Evolutionary conservation across 2,329 filamentous ascomycete genomes (phyloP).

Genomic region (Pyricularia pennisetigena): DNA sequence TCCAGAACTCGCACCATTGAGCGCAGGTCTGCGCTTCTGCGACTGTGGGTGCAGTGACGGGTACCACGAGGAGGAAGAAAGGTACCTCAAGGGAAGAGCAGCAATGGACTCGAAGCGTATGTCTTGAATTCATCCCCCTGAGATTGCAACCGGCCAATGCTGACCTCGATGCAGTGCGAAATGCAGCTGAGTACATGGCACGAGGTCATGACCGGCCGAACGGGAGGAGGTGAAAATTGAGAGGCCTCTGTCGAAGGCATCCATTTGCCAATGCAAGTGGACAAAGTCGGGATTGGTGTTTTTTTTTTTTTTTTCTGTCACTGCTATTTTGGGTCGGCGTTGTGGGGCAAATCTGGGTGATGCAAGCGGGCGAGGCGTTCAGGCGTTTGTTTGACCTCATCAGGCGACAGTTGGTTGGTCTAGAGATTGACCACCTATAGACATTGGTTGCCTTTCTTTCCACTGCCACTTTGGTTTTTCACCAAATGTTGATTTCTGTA

Average conservation of each 20-base stretch:
- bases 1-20: slow-evolving; percentile 4
- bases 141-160: background rate
- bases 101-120: slow-evolving; percentile 3
- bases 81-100: background rate
- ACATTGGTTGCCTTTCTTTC: background rate
- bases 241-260: background rate
- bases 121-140: background rate
- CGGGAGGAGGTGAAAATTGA: background rate
- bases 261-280: background rate
- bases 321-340: background rate
- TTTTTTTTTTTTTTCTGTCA: background rate
- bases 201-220: background rate
- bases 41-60: slow-evolving; percentile 3
- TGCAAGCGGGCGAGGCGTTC: background rate
- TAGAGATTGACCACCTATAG: background rate
- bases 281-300: background rate
- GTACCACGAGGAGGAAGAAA: slow-evolving; percentile 3
- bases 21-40: slow-evolving; percentile 5
- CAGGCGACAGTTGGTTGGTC: background rate
- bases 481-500: background rate
- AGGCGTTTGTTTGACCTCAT: background rate
- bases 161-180: background rate
- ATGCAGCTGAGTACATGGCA: background rate
- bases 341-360: background rate
- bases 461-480: background rate